Percentiles rank a stretch among this genome's conserved stretches.
phyloP scores from a whole-genome alignment of 2,329 filamentous ascomycete genomes.

The Penicillium freii region DNA sequence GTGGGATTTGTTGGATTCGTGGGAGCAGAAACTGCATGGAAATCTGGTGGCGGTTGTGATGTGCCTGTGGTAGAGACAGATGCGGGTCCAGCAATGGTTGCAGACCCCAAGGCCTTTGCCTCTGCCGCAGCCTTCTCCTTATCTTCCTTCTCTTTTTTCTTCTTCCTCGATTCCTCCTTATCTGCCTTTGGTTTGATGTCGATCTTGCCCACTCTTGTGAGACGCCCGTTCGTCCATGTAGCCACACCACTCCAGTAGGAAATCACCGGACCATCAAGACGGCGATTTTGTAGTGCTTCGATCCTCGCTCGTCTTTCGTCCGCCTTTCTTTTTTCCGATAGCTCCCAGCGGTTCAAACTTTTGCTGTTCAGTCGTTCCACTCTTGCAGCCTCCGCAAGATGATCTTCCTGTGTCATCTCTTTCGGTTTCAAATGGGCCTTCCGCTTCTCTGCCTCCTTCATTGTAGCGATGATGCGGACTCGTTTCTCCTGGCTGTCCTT shows the following conservation, averaged over 20 bases:
- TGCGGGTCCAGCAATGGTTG: conserved; percentile 10
- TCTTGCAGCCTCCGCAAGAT: conserved; percentile 74
- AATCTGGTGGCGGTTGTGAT: not conserved
- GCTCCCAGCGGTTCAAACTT: conserved; percentile 90
- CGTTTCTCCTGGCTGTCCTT: conserved; percentile 51
- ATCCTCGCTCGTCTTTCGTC: conserved; percentile 79
- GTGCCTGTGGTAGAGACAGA: conserved; percentile 3
- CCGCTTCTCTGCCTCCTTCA: conserved; percentile 60
- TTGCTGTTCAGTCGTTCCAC: conserved; percentile 85
- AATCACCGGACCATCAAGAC: conserved; percentile 82
- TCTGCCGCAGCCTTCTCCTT: conserved; percentile 27
- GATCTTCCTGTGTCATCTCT: conserved; percentile 81
- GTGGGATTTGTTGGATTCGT: not conserved
- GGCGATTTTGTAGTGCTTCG: conserved; percentile 82
- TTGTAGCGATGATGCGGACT: conserved; percentile 51
- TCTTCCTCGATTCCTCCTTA: conserved; percentile 46
- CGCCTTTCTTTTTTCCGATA: conserved; percentile 82
- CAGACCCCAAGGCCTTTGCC: conserved; percentile 15
- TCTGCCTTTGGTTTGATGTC: conserved; percentile 45
- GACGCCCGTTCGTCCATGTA: conserved; percentile 72
- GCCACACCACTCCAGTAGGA: conserved; percentile 92
- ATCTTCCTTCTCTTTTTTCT: conserved; percentile 32
- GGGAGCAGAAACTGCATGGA: not conserved
- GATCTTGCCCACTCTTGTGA: conserved; percentile 67
- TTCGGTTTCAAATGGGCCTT: conserved; percentile 74